Evolutionary conservation across 345 rosid genomes (phyloP).

Genomic region (Pugionium cornutum): DNA sequence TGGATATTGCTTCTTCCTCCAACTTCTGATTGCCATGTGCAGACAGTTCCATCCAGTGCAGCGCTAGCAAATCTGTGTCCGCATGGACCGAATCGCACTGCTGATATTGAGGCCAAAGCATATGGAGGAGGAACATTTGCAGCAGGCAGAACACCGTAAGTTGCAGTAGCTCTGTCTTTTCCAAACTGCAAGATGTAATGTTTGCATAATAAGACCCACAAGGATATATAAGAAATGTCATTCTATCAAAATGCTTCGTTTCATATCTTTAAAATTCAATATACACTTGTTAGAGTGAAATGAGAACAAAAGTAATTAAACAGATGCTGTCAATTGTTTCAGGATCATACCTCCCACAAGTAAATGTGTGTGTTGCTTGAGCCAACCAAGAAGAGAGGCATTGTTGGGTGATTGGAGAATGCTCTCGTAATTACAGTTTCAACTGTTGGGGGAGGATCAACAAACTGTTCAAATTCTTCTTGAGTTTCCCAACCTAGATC

Average conservation of each 20-base stretch:
- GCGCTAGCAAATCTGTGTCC: constrained; percentile 92
- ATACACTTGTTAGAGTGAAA: background rate
- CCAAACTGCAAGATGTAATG: constrained; percentile 63
- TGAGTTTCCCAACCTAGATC: constrained; percentile 81
- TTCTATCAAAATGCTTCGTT: background rate
- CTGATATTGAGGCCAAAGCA: constrained; percentile 84
- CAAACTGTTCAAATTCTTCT: constrained; percentile 67
- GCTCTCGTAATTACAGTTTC: constrained; percentile 73
- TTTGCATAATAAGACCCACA: constrained; percentile 37
- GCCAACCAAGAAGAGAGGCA: constrained; percentile 91
- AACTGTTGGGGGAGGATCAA: constrained; percentile 72
- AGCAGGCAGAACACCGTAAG: constrained; percentile 90
- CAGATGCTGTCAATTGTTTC: constrained; percentile 11
- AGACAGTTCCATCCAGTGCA: constrained; percentile 87
- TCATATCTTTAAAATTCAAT: constrained; percentile 3
- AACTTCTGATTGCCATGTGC: constrained; percentile 93
- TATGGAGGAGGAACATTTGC: constrained; percentile 84
- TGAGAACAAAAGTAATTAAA: background rate
- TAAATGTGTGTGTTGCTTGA: constrained; percentile 88
- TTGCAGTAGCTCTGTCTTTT: constrained; percentile 76
- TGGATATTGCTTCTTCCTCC: constrained; percentile 82
- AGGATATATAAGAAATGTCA: constrained; percentile 13
- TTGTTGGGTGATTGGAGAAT: constrained; percentile 85
- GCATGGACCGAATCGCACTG: constrained; percentile 76
- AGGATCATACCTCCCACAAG: constrained; percentile 83